Conservation (phyloP, 306 rosid genomes). For the Hippophae rhamnoides region DNA sequence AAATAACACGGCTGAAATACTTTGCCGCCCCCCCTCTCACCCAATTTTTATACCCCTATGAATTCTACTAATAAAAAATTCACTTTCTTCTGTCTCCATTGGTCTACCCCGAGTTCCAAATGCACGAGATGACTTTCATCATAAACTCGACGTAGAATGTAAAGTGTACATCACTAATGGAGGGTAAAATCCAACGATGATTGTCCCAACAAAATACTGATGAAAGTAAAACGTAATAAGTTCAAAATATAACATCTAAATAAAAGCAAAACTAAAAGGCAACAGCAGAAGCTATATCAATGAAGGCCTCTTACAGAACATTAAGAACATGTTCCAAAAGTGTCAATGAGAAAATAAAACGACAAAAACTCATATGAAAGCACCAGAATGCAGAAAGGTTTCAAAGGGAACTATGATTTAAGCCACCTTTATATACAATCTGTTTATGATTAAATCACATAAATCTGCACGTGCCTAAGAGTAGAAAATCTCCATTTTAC, state of each 20-base stretch:
- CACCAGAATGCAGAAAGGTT: slow-evolving; percentile 6
- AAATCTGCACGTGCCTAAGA: slow-evolving; percentile 17
- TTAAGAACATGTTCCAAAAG: slow-evolving; percentile 15
- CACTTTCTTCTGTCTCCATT: too few relatives aligned
- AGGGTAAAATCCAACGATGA: too few relatives aligned
- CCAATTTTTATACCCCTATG: too few relatives aligned
- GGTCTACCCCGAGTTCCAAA: too few relatives aligned
- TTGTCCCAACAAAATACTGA: too few relatives aligned
- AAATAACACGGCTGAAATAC: too few relatives aligned
- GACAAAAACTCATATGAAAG: slow-evolving; percentile 12
- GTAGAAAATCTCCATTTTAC: slow-evolving; percentile 25
- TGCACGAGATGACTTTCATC: too few relatives aligned
- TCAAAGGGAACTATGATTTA: slow-evolving; percentile 22
- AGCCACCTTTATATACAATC: slow-evolving; percentile 44
- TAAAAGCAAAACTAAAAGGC: neutral
- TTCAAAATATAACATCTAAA: slow-evolving; percentile 11
- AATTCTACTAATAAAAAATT: too few relatives aligned
- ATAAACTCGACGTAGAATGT: too few relatives aligned
- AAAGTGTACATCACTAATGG: too few relatives aligned
- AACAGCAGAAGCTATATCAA: neutral
- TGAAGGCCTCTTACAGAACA: slow-evolving; percentile 15
- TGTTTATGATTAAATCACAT: slow-evolving; percentile 29
- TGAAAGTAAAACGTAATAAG: slow-evolving; percentile 3
- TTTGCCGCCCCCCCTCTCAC: too few relatives aligned
- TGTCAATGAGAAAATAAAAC: neutral